These are phyloP conservation scores for Acacia acuminata DNA, from an alignment of 306 rosid genomes.

Conservation along the genomic window DNA sequence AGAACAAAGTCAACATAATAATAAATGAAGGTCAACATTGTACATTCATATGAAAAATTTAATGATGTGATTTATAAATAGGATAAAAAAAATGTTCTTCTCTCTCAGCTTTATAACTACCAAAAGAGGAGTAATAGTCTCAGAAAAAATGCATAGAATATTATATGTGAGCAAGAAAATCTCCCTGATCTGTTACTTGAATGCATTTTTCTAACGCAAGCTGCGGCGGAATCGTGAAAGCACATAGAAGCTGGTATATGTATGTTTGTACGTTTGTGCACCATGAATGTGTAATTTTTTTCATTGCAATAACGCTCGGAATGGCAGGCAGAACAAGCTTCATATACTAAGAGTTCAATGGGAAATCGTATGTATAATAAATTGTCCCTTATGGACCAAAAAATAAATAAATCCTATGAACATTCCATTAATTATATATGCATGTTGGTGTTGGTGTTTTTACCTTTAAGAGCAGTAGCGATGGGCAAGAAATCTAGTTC, in stretches of 20 bases:
- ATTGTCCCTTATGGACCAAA: neutral
- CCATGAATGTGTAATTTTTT: neutral
- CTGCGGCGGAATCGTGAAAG: slow-evolving; percentile 19
- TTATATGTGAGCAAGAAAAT: slow-evolving; percentile 17
- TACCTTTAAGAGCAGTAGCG: neutral
- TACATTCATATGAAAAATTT: too few relatives aligned
- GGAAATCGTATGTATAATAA: neutral
- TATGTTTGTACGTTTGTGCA: neutral
- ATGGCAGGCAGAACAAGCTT: neutral
- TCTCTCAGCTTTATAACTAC: too few relatives aligned
- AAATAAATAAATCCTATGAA: neutral
- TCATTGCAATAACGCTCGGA: neutral
- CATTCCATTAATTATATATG: neutral
- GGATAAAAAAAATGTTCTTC: too few relatives aligned
- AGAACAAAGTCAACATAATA: too few relatives aligned
- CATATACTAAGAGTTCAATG: neutral
- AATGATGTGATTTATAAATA: too few relatives aligned
- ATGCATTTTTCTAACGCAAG: slow-evolving; percentile 7
- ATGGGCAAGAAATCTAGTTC: neutral
- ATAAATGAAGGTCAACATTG: too few relatives aligned
- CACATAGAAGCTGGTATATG: neutral
- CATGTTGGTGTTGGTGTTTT: neutral
- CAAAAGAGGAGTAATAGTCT: neutral
- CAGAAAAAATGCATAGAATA: too few relatives aligned
- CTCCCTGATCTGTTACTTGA: slow-evolving; percentile 20